Evolutionary conservation across 257 asterid genomes (phyloP), one percentile per base, ranked within the genome.

Genomic region (Pogostemon cablin): DNA sequence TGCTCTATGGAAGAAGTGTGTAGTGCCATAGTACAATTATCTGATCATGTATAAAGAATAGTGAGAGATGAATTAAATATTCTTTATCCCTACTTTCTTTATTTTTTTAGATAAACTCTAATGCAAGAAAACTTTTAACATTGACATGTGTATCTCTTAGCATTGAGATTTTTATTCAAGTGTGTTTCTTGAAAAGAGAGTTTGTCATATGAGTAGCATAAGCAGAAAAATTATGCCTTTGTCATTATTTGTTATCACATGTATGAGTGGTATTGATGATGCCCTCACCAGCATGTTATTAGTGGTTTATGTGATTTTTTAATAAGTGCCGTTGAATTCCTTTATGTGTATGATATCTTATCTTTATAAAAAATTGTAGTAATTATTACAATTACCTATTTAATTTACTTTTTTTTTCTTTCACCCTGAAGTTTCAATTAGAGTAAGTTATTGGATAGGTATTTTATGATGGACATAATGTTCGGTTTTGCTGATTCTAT

Each of bases 141-240:
- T 15, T 15, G 17, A 15, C 17, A 15, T 15, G 17, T 15, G 17
- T 15, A 15, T 15, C 17, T 15, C 17, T 15, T 15, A 15, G 17
- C 17, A 15, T 15, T 15, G 17, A 15, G 17, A 15, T 15, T 62
- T 35, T 58, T 47, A 35, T 50, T 25, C 4, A 37, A n/a, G 32
- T 39, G 38, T 49, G 49, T 61, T 62, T 63, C 48, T 72, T 17
- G 3, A 5, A 77, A 67, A 15, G 57, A 48, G 42, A 9, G 25
- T 34, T 69, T 65, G 79, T 73, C 72, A 64, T 63, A 70, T 64
- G 72, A 11, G 72, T 53, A 54, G 68, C 49, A 76, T 59, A 41
- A 58, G 35, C 60, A 49, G 11, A 62, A 11, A 58, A 40, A 57
- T 47, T 62, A 0, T 64, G 48, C 20, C 50, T 71, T 66, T 73